phyloP scores from a whole-genome alignment of 2,329 filamentous ascomycete species.

The Ophiostoma perfectum region DNA sequence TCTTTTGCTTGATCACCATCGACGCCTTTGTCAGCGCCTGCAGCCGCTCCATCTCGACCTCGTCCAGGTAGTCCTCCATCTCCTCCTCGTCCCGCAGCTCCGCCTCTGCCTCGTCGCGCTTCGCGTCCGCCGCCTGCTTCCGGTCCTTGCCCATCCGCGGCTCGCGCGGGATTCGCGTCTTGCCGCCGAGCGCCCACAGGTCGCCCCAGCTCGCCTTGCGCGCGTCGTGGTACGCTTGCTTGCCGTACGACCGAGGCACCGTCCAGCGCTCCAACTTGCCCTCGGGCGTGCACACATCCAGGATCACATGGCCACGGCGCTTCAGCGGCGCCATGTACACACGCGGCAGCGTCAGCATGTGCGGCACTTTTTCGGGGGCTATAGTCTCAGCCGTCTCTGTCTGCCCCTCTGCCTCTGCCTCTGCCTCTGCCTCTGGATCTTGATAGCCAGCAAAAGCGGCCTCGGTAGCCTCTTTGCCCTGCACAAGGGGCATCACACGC shows the following conservation, averaged over 20 bases:
- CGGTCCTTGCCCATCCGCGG: slow-evolving; percentile 50
- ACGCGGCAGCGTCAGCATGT: slow-evolving; percentile 70
- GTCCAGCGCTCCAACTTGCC: slow-evolving; percentile 91
- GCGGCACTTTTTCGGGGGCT: slow-evolving; percentile 31
- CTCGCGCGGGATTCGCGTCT: slow-evolving; percentile 63
- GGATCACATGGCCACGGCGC: slow-evolving; percentile 75
- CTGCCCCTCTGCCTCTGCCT: not conserved
- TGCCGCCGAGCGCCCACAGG: slow-evolving; percentile 90
- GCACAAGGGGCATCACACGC: slow-evolving; percentile 27
- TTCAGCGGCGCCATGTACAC: slow-evolving; percentile 77
- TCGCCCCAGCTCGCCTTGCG: slow-evolving; percentile 89
- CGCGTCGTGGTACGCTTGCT: slow-evolving; percentile 82
- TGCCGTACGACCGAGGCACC: slow-evolving; percentile 73
- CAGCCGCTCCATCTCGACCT: not conserved
- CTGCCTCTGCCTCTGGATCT: slow-evolving; percentile 33
- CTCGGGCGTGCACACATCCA: slow-evolving; percentile 84
- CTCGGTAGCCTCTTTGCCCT: slow-evolving; percentile 55
- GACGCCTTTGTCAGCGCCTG: not conserved
- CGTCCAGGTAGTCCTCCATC: not conserved
- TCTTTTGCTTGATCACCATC: not conserved
- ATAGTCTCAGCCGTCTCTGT: not conserved
- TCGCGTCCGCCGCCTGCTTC: not conserved
- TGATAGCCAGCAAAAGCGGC: slow-evolving; percentile 69
- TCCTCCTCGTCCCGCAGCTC: slow-evolving; percentile 4
- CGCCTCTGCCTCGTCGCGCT: not conserved